Evolutionary conservation across 192 early-diverging fungal genomes (phyloP), one percentile per base, ranked within the genome.

Genomic region (Gamsiella multidivaricata): DNA sequence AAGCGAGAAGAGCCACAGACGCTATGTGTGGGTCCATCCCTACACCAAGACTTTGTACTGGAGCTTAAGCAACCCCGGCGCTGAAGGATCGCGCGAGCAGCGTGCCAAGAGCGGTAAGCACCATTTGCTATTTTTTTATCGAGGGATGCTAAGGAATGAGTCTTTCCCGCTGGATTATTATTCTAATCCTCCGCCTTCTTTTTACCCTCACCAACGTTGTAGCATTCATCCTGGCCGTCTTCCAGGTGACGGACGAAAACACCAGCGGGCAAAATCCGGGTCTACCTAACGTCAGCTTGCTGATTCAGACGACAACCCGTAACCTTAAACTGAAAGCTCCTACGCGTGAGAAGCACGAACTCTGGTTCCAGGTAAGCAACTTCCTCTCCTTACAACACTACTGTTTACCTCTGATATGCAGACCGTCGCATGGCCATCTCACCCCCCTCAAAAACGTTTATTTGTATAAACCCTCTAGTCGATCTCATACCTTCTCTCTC

Each of bases 21-120:
- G 92, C 14, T 94, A 87, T 83, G 92, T 94, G 46, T 94, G 92
- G 92, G 85, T 94, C 29, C 91, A 93, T 53, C 92, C 92, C 23
- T 94, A 93, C 43, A 91, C 91, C 23, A 89, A 89, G 61, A 90
- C 89, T 28, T 74, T 94, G 53, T 90, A 94, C 65, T 94, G 92
- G 92, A 88, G 87, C 60, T 82, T 74, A 54, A 82, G 86, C 55
- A 88, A 88, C 32, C 91, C 91, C 28, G 82, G 75, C 5, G 82
- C 82, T 20, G 65, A 66, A n/a, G 83, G 81, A 57, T 60, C 65
- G 23, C 62, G 50, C 47, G 74, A 71, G 54, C 55, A 80, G 8
- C 72, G 76, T 26, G 70, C 80, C 22, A 87, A 85, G 75, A 82
- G 81, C 60, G 83, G 85, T 84, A 87, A 73, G 55, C 22, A 57